Evolutionary conservation across 495 filamentous ascomycete genomes (phyloP).

Genomic region (Xylaria intraflava): DNA sequence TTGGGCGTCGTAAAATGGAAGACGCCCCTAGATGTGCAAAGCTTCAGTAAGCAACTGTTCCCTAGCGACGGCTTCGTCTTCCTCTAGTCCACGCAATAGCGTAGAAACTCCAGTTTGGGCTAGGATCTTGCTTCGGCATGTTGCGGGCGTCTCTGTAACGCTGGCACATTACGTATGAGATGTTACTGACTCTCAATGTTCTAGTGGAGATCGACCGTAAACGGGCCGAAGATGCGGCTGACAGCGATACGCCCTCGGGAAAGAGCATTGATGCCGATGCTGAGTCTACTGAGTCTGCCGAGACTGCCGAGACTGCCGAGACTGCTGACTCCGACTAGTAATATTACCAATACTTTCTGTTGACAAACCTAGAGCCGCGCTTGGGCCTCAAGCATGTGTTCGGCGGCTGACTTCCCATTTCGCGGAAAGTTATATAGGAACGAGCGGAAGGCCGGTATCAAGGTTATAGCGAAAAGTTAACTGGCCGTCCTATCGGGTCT

Average conservation of each 20-base stretch:
- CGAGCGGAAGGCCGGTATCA: background rate
- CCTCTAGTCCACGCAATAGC: background rate
- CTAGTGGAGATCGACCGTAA: background rate
- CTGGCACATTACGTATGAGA: background rate
- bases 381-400: background rate
- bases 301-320: background rate
- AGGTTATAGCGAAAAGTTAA: background rate
- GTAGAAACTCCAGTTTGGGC: background rate
- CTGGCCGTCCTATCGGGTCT: background rate
- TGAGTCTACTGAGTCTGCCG: too few relatives aligned
- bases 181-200: background rate
- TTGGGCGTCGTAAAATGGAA: constrained; percentile 53
- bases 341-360: background rate
- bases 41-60: constrained; percentile 19
- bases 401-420: background rate
- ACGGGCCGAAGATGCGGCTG: background rate
- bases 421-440: background rate
- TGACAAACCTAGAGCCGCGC: background rate
- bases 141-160: too few relatives aligned
- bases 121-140: too few relatives aligned
- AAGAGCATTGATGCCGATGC: background rate
- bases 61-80: background rate
- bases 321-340: background rate
- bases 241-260: background rate
- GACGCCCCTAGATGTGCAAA: constrained; percentile 35